Base-by-base conservation (phyloP, 2,329 filamentous ascomycete genomes). In the Elsinoe batatas region DNA sequence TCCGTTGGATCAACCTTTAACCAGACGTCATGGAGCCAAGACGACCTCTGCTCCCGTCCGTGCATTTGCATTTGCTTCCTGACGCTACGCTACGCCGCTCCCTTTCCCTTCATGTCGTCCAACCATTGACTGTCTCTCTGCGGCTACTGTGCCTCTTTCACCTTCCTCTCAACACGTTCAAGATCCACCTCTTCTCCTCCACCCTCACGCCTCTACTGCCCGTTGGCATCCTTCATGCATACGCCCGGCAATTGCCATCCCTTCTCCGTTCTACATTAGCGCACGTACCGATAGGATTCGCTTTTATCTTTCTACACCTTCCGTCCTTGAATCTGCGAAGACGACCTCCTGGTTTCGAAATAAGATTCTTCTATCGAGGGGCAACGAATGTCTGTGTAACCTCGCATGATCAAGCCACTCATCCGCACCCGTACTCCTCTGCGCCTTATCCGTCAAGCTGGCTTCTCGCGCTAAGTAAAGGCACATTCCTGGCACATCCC, bases 181-280 rank as follows among this genome's bases (percentile, higher is more conserved):
- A 33, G 13, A 17, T 35, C 44, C 17, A 33, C 26, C 17, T 20
- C 47, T 3, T n/a, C 26, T 20, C 35, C 26, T 17, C 20, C 33
- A n/a, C 46, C 15, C 5, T 15, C 20, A 12, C 20, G n/a, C 36
- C 26, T 15, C 47, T 26, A 32, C 47, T 26, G 44, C 47, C 47
- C 33, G 47, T 37, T 26, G 18, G 47, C 33, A 51, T 33, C 47
- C 18, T 35, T 15, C 47, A 38, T 51, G 47, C 47, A 51, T 51
- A 51, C 18, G 20, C 22, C 47, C 35, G 32, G 32, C 47, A 37
- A 38, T 36, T 38, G 32, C 32, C 37, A 20, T 33, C 47, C 47
- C 47, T 51, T 38, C 47, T 20, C 37, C 33, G 20, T 51, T 51
- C 37, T 33, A 36, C 17, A n/a, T 51, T 51, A 51, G 47, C 33